Percentiles rank a stretch among this genome's conserved stretches.
These are phyloP conservation scores for Camillea tinctor DNA, from an alignment of 2,329 filamentous ascomycete genomes.

Conservation along the genomic window DNA sequence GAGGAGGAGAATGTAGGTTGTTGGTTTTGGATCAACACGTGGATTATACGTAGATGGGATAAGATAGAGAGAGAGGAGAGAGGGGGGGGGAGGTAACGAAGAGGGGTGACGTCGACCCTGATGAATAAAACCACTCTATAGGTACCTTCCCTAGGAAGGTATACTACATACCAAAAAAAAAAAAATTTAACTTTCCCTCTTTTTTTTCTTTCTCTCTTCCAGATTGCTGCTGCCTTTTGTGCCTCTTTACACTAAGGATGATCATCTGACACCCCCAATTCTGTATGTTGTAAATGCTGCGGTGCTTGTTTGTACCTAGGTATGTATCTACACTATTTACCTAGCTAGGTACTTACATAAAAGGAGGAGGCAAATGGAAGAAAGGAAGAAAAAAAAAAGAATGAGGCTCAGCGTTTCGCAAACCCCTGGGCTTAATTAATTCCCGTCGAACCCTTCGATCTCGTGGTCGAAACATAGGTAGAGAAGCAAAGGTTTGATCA, in stretches of 20 bases:
- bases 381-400: background rate
- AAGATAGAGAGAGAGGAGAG: background rate
- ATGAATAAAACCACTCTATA: background rate
- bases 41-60: background rate
- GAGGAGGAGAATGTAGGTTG: no score
- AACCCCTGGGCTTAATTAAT: background rate
- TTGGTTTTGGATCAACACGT: background rate
- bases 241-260: background rate
- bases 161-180: no score
- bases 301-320: background rate
- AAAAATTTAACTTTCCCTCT: no score
- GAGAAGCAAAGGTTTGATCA: background rate
- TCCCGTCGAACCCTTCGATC: background rate
- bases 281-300: background rate
- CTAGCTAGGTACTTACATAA: no score
- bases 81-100: background rate
- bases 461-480: background rate
- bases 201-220: no score
- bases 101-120: background rate
- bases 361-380: no score
- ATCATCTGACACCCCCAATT: background rate
- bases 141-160: background rate
- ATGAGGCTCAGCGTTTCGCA: background rate
- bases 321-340: no score
- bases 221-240: no score